Conservation (phyloP, 208 protist species). For the Herpetomonas tarakana region DNA sequence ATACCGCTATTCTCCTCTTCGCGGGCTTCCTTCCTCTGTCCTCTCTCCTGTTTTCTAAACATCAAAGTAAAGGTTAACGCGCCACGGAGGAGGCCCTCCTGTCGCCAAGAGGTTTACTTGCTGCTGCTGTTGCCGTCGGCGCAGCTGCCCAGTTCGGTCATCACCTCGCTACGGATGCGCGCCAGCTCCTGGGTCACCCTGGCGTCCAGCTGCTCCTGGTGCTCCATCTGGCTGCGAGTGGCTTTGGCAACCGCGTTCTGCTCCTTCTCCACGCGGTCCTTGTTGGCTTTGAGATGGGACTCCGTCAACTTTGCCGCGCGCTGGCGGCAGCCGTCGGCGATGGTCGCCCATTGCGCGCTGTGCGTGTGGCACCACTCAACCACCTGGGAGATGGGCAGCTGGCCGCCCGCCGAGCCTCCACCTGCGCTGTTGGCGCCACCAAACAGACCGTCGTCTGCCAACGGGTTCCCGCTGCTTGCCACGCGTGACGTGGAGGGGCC, state of each 20-base stretch:
- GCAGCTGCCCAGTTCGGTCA: not conserved
- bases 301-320: constrained; percentile 9
- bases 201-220: constrained; percentile 19
- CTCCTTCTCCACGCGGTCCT: constrained; percentile 15
- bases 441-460: not conserved
- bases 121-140: too few relatives aligned
- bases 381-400: constrained; percentile 34
- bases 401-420: not conserved
- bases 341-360: constrained; percentile 11
- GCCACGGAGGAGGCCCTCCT: too few relatives aligned
- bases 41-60: too few relatives aligned
- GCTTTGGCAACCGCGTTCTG: constrained; percentile 13
- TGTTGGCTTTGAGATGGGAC: constrained; percentile 9
- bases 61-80: too few relatives aligned
- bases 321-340: constrained; percentile 2
- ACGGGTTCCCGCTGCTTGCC: not conserved
- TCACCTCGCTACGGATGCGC: constrained; percentile 1
- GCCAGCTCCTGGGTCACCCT: constrained; percentile 12
- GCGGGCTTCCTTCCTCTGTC: too few relatives aligned
- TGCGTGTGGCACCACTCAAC: constrained; percentile 51
- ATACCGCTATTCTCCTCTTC: too few relatives aligned
- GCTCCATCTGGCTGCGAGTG: constrained; percentile 15
- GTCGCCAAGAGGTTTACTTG: too few relatives aligned
- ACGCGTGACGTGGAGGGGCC: too few relatives aligned
- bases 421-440: too few relatives aligned